phyloP scores from a whole-genome alignment of 345 rosid species.

The Ricinus communis region DNA sequence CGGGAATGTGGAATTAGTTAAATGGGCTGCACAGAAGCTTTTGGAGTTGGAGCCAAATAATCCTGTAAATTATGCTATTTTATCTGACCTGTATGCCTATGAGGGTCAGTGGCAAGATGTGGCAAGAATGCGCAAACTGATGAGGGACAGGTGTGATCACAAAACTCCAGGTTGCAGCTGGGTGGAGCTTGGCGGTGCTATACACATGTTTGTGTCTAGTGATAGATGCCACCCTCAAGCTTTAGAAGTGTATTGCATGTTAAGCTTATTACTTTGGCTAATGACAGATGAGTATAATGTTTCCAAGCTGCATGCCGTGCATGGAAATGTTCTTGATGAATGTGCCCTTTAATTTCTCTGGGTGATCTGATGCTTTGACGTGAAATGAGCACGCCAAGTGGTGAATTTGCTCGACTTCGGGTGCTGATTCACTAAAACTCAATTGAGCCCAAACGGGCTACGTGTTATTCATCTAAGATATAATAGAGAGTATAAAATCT shows the following conservation, averaged over 20 bases:
- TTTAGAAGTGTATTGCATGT: constrained; percentile 16
- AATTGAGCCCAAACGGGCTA: no score
- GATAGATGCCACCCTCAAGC: constrained; percentile 32
- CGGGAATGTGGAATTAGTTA: constrained; percentile 40
- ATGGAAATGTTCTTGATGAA: constrained; percentile 9
- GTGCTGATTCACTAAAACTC: not conserved
- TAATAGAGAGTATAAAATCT: not conserved
- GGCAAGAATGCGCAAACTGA: constrained; percentile 42
- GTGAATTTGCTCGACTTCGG: not conserved
- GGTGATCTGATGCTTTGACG: not conserved
- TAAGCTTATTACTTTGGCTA: constrained; percentile 11
- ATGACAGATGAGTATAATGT: constrained; percentile 14
- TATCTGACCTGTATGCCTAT: constrained; percentile 59
- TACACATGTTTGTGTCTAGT: constrained; percentile 27
- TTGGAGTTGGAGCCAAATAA: constrained; percentile 48
- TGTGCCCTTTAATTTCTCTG: not conserved
- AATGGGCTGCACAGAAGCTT: constrained; percentile 59
- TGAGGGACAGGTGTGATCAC: constrained; percentile 44
- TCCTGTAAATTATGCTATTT: constrained; percentile 56
- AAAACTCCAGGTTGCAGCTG: constrained; percentile 71
- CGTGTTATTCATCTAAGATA: not conserved
- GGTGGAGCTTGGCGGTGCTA: constrained; percentile 30
- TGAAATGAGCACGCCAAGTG: not conserved
- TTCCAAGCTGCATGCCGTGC: constrained; percentile 2
- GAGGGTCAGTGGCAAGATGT: constrained; percentile 61